Percentiles rank a stretch among this genome's conserved stretches.
Conservation (phyloP, 2,329 filamentous ascomycete genomes). For the Fusarium nurragi region DNA sequence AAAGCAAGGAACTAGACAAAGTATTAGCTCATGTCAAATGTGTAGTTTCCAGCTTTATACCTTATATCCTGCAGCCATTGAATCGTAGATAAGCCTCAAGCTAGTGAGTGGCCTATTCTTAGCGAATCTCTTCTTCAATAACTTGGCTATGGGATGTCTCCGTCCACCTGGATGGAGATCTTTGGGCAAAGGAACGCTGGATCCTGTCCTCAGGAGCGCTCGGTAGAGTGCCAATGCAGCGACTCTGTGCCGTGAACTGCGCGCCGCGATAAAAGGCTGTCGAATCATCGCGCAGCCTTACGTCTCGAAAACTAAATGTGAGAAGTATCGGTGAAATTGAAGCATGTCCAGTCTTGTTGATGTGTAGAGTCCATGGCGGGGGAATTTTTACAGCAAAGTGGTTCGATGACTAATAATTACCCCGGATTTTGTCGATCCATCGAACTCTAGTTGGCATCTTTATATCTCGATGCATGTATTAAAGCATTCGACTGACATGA, state of each 20-base stretch:
- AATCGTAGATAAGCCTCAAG: conserved; percentile 66
- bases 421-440: conserved; percentile 20
- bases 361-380: background rate
- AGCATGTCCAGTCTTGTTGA: conserved; percentile 16
- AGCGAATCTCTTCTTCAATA: conserved; percentile 70
- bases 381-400: conserved; percentile 23
- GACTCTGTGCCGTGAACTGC: conserved; percentile 61
- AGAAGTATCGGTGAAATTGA: background rate
- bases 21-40: conserved; percentile 4
- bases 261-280: conserved; percentile 56
- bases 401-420: conserved; percentile 32
- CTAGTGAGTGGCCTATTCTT: conserved; percentile 68
- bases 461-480: background rate
- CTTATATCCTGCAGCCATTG: conserved; percentile 75
- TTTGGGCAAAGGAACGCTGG: conserved; percentile 61
- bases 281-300: conserved; percentile 42
- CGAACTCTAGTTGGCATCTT: background rate
- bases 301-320: background rate
- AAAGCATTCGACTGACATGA: background rate
- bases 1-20: conserved; percentile 53
- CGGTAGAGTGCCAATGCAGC: conserved; percentile 76
- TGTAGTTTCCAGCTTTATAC: conserved; percentile 46
- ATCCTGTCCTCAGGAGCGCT: conserved; percentile 70
- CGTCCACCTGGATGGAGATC: conserved; percentile 48
- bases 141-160: conserved; percentile 60